A percentile compares a stretch with the other conserved stretches of the same genome.
These are phyloP conservation scores for Trametes versicolor DNA, from an alignment of 1,284 basidiomycete species.

Conservation along the genomic window DNA sequence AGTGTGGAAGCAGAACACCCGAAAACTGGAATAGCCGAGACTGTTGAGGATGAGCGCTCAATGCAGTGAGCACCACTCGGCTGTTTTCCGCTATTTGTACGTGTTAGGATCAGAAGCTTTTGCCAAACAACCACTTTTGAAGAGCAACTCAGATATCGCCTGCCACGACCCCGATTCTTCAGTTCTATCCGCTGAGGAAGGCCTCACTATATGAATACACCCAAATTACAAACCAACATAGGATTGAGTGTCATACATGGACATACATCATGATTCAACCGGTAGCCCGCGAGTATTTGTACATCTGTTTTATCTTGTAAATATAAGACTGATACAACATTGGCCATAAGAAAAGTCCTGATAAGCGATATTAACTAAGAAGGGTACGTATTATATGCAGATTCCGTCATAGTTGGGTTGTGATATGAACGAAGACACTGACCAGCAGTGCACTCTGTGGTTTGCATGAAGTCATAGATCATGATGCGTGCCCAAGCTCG, in stretches of 20 bases:
- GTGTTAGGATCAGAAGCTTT: slow-evolving; percentile 30
- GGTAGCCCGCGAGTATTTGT: background rate
- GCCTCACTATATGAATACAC: too few relatives aligned
- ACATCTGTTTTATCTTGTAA: background rate
- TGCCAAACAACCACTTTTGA: slow-evolving; percentile 27
- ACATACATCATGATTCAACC: background rate
- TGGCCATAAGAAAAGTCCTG: background rate
- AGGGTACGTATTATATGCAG: background rate
- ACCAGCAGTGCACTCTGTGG: background rate
- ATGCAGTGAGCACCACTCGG: background rate
- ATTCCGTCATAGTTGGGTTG: background rate
- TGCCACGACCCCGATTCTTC: background rate
- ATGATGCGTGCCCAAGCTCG: slow-evolving; percentile 18
- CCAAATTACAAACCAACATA: background rate
- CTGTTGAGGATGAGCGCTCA: too few relatives aligned
- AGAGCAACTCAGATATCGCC: background rate
- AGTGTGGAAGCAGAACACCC: background rate
- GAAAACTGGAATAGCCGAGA: background rate
- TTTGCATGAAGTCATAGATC: background rate
- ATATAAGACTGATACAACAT: background rate
- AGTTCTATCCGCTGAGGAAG: too few relatives aligned
- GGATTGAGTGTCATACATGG: background rate
- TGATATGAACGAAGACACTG: background rate
- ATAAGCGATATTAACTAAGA: background rate
- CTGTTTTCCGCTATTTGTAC: slow-evolving; percentile 17